A percentile compares a stretch with the other conserved stretches of the same genome.
These are phyloP conservation scores for Scheffersomyces cryptocercus DNA, from an alignment of 1,139 yeast species.

Conservation along the genomic window DNA sequence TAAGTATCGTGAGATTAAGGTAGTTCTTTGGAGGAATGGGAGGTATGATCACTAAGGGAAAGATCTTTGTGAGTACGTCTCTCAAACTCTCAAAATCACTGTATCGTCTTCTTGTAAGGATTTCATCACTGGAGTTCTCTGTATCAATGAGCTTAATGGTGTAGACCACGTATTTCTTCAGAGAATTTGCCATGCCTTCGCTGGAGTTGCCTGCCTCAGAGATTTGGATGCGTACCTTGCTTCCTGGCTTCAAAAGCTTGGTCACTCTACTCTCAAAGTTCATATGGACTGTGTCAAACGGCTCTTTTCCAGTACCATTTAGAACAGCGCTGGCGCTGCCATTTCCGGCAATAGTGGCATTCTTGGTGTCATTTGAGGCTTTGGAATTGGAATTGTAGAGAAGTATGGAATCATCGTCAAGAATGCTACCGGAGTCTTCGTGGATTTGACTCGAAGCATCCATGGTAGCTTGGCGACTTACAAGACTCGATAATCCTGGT, in stretches of 20 bases:
- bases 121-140: slow-evolving; percentile 40
- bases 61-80: slow-evolving; percentile 64
- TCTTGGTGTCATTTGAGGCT: slow-evolving; percentile 7
- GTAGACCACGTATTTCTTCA: slow-evolving; percentile 75
- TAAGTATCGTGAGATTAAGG: slow-evolving; percentile 36
- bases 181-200: slow-evolving; percentile 62
- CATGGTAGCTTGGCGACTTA: neutral
- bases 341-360: neutral
- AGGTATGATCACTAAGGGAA: slow-evolving; percentile 84
- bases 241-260: slow-evolving; percentile 31
- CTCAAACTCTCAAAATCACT: slow-evolving; percentile 89
- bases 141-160: slow-evolving; percentile 58
- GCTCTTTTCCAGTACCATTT: slow-evolving; percentile 12
- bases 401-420: slow-evolving; percentile 30
- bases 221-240: slow-evolving; percentile 51
- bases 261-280: slow-evolving; percentile 42
- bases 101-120: slow-evolving; percentile 76
- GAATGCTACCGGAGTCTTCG: neutral
- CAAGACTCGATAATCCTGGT: slow-evolving; percentile 16
- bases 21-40: slow-evolving; percentile 94
- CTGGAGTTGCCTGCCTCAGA: slow-evolving; percentile 77
- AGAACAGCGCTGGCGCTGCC: slow-evolving; percentile 3
- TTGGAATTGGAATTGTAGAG: slow-evolving; percentile 18
- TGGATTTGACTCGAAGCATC: too few species aligned
- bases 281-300: slow-evolving; percentile 32